Percentiles rank a stretch among this genome's conserved stretches.
Conservation (phyloP, 2,329 filamentous ascomycete genomes). For the Calonectria multiphialidica region DNA sequence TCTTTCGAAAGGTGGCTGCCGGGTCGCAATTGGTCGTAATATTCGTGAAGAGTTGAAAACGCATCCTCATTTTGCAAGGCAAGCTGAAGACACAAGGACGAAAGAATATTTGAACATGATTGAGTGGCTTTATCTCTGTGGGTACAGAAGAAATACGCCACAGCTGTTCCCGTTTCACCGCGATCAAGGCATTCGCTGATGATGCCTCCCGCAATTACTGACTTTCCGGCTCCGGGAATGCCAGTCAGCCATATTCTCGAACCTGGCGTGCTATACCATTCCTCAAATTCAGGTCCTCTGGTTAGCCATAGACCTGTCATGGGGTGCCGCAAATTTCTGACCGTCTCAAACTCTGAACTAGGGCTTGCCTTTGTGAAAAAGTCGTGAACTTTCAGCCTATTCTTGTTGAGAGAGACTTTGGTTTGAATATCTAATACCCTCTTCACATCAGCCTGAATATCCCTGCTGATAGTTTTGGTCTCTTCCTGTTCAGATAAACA, state of each 20-base stretch:
- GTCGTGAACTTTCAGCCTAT: background rate
- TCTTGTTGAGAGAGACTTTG: background rate
- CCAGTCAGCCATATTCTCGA: conserved; percentile 12
- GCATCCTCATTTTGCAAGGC: conserved; percentile 4
- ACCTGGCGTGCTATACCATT: background rate
- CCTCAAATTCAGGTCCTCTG: background rate
- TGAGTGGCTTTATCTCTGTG: background rate
- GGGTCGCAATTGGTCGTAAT: conserved; percentile 2
- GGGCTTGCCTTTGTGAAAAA: conserved; percentile 19
- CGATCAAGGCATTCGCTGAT: conserved; percentile 13
- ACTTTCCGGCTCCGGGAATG: conserved; percentile 26
- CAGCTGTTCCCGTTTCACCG: background rate
- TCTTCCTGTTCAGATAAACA: conserved; percentile 1
- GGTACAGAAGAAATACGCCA: conserved; percentile 18
- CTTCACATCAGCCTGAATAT: background rate
- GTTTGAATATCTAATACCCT: conserved; percentile 3
- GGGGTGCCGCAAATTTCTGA: background rate
- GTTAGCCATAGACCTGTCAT: conserved; percentile 21
- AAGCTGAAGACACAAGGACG: conserved; percentile 8
- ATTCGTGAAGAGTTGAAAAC: background rate
- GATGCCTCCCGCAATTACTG: conserved; percentile 1
- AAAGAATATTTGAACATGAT: background rate
- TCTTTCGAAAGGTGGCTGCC: background rate
- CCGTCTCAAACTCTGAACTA: background rate
- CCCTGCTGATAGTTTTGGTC: background rate